Conservation (phyloP, 2,329 filamentous ascomycete genomes). For the Mycogone perniciosa region DNA sequence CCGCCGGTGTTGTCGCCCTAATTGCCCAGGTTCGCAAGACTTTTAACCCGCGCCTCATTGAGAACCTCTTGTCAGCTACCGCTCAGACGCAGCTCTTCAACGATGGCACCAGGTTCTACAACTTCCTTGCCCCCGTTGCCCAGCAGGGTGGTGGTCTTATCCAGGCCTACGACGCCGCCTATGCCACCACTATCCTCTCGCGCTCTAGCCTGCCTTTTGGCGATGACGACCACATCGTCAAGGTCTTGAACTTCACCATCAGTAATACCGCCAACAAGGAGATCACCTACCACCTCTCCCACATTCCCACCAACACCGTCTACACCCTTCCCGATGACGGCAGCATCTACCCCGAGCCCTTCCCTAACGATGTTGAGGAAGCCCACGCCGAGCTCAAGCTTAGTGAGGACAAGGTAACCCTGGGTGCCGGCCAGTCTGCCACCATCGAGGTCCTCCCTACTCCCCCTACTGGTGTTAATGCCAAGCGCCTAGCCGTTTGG, state of each 20-base stretch:
- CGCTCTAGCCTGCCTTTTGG: conserved; percentile 57
- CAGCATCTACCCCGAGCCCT: conserved; percentile 31
- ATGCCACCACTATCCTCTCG: conserved; percentile 46
- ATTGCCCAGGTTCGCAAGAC: conserved; percentile 46
- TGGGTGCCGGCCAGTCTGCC: conserved; percentile 37
- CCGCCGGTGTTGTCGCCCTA: conserved; percentile 49
- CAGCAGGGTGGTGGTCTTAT: conserved; percentile 57
- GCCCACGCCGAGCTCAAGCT: conserved; percentile 39
- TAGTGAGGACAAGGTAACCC: conserved; percentile 36
- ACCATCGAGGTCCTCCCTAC: conserved; percentile 41
- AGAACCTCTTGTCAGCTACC: conserved; percentile 43
- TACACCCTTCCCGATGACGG: conserved; percentile 38
- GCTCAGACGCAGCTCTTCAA: conserved; percentile 46
- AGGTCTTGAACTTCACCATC: conserved; percentile 46
- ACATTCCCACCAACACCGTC: conserved; percentile 45
- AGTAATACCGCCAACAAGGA: conserved; percentile 44
- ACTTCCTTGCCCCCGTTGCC: conserved; percentile 45
- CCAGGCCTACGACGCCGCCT: conserved; percentile 53
- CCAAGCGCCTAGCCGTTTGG: conserved; percentile 34
- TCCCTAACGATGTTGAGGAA: conserved; percentile 40
- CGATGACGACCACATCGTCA: conserved; percentile 52
- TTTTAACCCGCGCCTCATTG: conserved; percentile 42
- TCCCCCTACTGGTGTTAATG: conserved; percentile 31
- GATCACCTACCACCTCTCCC: conserved; percentile 46
- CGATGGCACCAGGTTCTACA: conserved; percentile 30